Percentiles rank a stretch among this genome's conserved stretches.
Conservation (phyloP, 164 flowering plant genomes). For the Euptelea pleiosperma region DNA sequence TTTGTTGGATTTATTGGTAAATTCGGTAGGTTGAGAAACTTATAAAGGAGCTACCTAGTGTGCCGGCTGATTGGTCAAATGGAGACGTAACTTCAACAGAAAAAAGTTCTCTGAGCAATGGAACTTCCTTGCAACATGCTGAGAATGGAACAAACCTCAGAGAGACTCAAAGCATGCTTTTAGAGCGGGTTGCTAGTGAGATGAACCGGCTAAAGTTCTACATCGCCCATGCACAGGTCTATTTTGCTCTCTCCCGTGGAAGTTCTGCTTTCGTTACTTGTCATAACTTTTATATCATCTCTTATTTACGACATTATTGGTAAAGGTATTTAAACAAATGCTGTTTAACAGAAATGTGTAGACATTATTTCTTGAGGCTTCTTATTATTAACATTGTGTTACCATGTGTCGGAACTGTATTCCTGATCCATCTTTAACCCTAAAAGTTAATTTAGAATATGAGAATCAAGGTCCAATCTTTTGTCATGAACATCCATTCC, state of each 20-base stretch:
- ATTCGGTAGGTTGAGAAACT: slow-evolving; percentile 47
- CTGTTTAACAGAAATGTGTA: background rate
- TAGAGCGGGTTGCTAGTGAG: slow-evolving; percentile 98
- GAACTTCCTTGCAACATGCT: slow-evolving; percentile 37
- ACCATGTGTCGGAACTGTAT: no score
- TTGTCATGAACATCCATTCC: no score
- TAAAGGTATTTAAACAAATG: background rate
- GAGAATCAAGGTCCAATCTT: no score
- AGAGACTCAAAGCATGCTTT: slow-evolving; percentile 94
- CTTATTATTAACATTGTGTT: no score
- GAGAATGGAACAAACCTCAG: slow-evolving; percentile 74
- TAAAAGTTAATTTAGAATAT: no score
- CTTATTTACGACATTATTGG: background rate
- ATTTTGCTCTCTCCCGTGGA: slow-evolving; percentile 19
- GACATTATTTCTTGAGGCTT: background rate
- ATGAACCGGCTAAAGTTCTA: slow-evolving; percentile 96
- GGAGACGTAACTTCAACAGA: slow-evolving; percentile 43
- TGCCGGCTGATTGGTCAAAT: slow-evolving; percentile 59
- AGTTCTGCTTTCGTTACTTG: background rate
- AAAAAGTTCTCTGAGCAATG: slow-evolving; percentile 46
- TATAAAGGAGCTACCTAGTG: slow-evolving; percentile 34
- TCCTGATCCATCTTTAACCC: no score
- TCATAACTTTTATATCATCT: background rate
- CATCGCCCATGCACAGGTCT: slow-evolving; percentile 87
- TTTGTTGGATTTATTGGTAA: no score